Percentiles rank a stretch among this genome's conserved stretches.
These are phyloP conservation scores for Albugo laibachii DNA, from an alignment of 352 stramenopile species.

Conservation along the genomic window DNA sequence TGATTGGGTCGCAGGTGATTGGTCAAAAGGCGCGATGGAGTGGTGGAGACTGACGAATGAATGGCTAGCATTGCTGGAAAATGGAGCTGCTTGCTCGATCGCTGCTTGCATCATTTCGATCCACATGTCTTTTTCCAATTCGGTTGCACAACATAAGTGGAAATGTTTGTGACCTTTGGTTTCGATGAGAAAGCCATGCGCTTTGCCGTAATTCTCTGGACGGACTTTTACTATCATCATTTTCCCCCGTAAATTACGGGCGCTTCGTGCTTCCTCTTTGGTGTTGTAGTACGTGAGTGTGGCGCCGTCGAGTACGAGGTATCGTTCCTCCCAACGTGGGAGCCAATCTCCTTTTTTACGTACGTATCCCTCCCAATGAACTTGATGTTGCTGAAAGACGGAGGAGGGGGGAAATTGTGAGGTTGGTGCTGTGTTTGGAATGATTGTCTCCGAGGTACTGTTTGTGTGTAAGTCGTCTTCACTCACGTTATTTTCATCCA, in stretches of 20 bases:
- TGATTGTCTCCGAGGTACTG: too few relatives aligned
- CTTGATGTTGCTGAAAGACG: slow-evolving; percentile 18
- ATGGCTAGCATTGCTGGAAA: slow-evolving; percentile 6
- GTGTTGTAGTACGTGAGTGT: slow-evolving; percentile 77
- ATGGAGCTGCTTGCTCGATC: slow-evolving; percentile 31
- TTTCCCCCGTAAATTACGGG: slow-evolving; percentile 50
- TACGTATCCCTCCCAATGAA: slow-evolving; percentile 79
- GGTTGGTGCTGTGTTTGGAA: too few relatives aligned
- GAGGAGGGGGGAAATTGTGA: neutral
- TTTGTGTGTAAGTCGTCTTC: too few relatives aligned
- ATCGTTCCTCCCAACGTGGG: slow-evolving; percentile 77
- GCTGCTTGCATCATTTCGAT: slow-evolving; percentile 82
- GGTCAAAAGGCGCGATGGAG: slow-evolving; percentile 9
- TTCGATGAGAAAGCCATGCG: slow-evolving; percentile 72
- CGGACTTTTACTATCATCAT: slow-evolving; percentile 70
- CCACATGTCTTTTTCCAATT: slow-evolving; percentile 83
- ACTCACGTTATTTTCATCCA: too few relatives aligned
- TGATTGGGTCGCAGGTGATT: too few relatives aligned
- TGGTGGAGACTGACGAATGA: slow-evolving; percentile 6
- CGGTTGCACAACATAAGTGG: slow-evolving; percentile 67
- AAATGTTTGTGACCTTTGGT: slow-evolving; percentile 79
- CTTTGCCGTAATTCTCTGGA: slow-evolving; percentile 75
- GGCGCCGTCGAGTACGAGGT: slow-evolving; percentile 68
- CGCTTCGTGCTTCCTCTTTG: slow-evolving; percentile 67
- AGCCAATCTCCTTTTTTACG: slow-evolving; percentile 81